phyloP scores from a whole-genome alignment of 805 yeast species.

The Ogataea salicorniae region DNA sequence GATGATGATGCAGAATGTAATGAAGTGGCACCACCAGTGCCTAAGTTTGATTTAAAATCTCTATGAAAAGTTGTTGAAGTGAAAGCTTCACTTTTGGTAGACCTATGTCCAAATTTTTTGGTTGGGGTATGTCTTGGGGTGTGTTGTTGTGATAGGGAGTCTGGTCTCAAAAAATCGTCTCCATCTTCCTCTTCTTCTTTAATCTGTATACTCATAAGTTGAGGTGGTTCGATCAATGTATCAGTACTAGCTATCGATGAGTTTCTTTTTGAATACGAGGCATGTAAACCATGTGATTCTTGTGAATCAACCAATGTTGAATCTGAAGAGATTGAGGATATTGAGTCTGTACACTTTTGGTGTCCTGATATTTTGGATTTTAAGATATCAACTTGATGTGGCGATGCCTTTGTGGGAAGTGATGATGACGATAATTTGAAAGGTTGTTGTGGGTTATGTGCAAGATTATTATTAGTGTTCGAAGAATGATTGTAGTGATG shows the following conservation, averaged over 20 bases:
- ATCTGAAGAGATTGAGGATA: conserved; percentile 19
- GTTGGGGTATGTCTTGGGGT: conserved; percentile 8
- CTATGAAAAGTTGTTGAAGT: not conserved
- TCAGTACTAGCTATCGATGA: conserved; percentile 18
- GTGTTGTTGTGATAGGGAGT: conserved; percentile 5
- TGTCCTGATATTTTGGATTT: conserved; percentile 1
- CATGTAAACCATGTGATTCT: not conserved
- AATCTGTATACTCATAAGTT: conserved; percentile 11
- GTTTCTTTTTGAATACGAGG: conserved; percentile 3
- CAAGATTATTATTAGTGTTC: too few relatives aligned
- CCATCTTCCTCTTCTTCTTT: conserved; percentile 18
- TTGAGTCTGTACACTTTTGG: conserved; percentile 15
- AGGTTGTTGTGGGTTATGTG: not conserved
- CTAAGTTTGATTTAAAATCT: not conserved
- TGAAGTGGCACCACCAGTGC: not conserved
- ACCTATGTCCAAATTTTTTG: conserved; percentile 12
- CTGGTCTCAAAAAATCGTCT: not conserved
- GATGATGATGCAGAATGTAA: not conserved
- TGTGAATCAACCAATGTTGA: conserved; percentile 14
- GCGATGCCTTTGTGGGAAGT: not conserved
- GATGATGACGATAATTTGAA: not conserved
- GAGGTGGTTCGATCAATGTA: conserved; percentile 17
- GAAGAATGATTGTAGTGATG: not conserved
- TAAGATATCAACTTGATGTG: not conserved
- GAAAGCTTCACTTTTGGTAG: conserved; percentile 16